These are phyloP conservation scores for Fusarium albidum DNA, from an alignment of 2,329 filamentous ascomycete species.

Conservation along the genomic window DNA sequence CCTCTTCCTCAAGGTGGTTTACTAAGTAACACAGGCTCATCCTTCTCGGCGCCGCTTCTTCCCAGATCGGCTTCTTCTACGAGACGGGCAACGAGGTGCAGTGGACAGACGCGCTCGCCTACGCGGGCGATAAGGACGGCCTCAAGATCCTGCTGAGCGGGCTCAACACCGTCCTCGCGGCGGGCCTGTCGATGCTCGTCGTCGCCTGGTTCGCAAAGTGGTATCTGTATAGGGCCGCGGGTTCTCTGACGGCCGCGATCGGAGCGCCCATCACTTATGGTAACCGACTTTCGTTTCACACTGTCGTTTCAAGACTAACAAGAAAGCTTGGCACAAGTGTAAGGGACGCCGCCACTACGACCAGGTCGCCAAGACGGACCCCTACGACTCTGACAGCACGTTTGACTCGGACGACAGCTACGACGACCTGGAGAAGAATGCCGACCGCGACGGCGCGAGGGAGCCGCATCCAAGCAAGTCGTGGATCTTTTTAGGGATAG, in stretches of 20 bases:
- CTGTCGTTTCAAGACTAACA: conserved; percentile 3
- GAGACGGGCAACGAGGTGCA: conserved; percentile 44
- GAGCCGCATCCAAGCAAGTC: conserved; percentile 16
- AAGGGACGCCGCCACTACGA: conserved; percentile 11
- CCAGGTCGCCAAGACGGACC: conserved; percentile 3
- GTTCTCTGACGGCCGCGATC: conserved; percentile 30
- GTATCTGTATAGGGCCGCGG: conserved; percentile 34
- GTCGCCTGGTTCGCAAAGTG: conserved; percentile 38
- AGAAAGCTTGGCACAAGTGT: conserved; percentile 27
- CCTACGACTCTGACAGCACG: conserved; percentile 31
- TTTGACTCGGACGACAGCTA: conserved; percentile 17
- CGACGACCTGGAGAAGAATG: conserved; percentile 26
- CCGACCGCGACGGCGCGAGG: conserved; percentile 7
- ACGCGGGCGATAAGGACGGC: conserved; percentile 42
- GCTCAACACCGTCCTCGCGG: conserved; percentile 34
- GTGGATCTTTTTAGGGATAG: conserved; percentile 11
- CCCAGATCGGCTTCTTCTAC: conserved; percentile 45
- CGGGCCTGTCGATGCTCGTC: conserved; percentile 34
- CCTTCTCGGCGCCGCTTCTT: conserved; percentile 41
- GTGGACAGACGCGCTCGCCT: conserved; percentile 42
- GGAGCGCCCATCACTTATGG: conserved; percentile 32
- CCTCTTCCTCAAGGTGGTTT: background rate
- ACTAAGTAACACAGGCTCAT: conserved; percentile 41
- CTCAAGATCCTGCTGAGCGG: conserved; percentile 45
- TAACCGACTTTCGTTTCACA: conserved; percentile 17